Conservation (phyloP, 2,329 filamentous ascomycete genomes). For the Botrytis elliptica region DNA sequence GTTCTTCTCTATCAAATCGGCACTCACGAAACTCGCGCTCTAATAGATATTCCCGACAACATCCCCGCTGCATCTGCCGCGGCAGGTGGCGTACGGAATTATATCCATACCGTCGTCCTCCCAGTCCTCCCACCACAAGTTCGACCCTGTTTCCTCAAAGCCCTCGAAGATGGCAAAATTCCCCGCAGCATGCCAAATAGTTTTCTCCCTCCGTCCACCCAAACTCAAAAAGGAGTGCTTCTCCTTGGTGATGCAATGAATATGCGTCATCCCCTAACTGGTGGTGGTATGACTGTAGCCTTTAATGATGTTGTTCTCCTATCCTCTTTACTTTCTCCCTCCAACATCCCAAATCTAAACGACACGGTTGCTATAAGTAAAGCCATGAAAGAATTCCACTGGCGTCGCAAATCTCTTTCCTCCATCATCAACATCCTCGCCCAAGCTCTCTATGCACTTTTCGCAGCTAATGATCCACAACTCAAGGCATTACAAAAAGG, state of each 20-base stretch:
- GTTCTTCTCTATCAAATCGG: constrained; percentile 97
- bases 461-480: constrained; percentile 78
- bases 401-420: constrained; percentile 77
- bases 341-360: constrained; percentile 64
- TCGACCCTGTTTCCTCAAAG: constrained; percentile 70
- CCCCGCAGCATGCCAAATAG: constrained; percentile 90
- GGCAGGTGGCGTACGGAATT: constrained; percentile 79
- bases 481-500: constrained; percentile 80
- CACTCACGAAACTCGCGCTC: constrained; percentile 84
- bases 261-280: constrained; percentile 98
- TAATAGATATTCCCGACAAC: constrained; percentile 83
- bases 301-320: constrained; percentile 88
- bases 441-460: constrained; percentile 86
- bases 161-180: constrained; percentile 75
- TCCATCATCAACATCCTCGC: constrained; percentile 97
- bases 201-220: constrained; percentile 75
- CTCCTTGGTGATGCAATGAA: constrained; percentile 94
- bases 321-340: constrained; percentile 68
- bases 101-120: constrained; percentile 77
- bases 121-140: constrained; percentile 72
- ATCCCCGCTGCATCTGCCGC: constrained; percentile 70
- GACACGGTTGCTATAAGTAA: constrained; percentile 63
- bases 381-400: constrained; percentile 75
- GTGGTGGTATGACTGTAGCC: constrained; percentile 96
- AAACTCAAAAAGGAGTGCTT: constrained; percentile 71